Evolutionary conservation across 192 early-diverging fungal genomes (phyloP), one percentile per base, ranked within the genome.

Genomic region (Thoreauomyces humboldtii): DNA sequence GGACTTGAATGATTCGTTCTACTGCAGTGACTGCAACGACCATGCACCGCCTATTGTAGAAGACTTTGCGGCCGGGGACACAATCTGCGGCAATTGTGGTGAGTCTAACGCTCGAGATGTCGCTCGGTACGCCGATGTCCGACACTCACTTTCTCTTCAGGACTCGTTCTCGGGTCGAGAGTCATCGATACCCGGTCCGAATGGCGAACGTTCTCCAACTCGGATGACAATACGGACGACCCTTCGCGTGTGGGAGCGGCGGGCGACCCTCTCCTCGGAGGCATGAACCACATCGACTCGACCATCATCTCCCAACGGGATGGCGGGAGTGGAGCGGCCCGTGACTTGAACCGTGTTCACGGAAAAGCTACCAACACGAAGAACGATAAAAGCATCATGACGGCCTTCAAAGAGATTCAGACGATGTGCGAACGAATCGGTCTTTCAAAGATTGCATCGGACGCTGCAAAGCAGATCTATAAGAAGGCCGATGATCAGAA

Each of bases 101-200:
- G 59, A 29, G 50, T n/a, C n/a, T n/a, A n/a, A n/a, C n/a, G n/a
- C n/a, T n/a, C n/a, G n/a, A n/a, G n/a, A n/a, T n/a, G n/a, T n/a
- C n/a, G n/a, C n/a, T n/a, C n/a, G n/a, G n/a, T n/a, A n/a, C n/a
- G n/a, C n/a, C n/a, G n/a, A n/a, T n/a, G n/a, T n/a, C n/a, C n/a
- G n/a, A n/a, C n/a, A n/a, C n/a, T n/a, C n/a, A n/a, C n/a, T n/a
- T n/a, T n/a, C n/a, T n/a, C n/a, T n/a, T n/a, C 36, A 74, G 76
- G 81, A 15, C 65, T 92, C 3, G 88, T 91, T 7, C 80, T 97
- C 1, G 91, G 90, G 14, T 86, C 94, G 66, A 81, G 93, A 19
- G 86, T 97, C 63, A 93, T 94, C 59, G 92, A 92, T 70, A 93
- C 95, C 28, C 86, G 94, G 11, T 93, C 91, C 1, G 96, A 98